A percentile compares a stretch with the other conserved stretches of the same genome.
Evolutionary conservation across 768 basidiomycete species (phyloP).

Genomic region (Pleurotus giganteus): DNA sequence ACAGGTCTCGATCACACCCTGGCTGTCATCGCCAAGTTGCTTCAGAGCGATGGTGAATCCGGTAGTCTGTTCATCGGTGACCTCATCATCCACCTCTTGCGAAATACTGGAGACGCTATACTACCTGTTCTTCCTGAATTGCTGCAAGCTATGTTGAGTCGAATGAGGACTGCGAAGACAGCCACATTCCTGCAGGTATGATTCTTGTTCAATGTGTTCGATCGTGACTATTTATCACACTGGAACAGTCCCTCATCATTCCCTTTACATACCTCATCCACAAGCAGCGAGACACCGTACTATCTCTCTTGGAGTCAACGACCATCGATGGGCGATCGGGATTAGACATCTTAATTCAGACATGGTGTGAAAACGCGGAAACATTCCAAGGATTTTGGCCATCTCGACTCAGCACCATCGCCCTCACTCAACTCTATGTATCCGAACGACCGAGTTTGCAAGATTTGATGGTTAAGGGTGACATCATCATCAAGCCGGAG

Average conservation of each 20-base stretch:
- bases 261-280: conserved; percentile 94
- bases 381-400: conserved; percentile 97
- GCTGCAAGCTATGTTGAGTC: conserved; percentile 75
- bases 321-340: conserved; percentile 58
- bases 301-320: conserved; percentile 73
- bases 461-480: conserved; percentile 80
- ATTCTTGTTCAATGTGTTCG: neutral
- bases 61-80: conserved; percentile 94
- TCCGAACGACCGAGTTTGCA: conserved; percentile 67
- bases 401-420: conserved; percentile 80
- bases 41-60: conserved; percentile 83
- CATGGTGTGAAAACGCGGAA: conserved; percentile 94
- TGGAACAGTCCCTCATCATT: conserved; percentile 72
- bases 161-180: conserved; percentile 84
- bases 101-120: conserved; percentile 77
- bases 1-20: conserved; percentile 77
- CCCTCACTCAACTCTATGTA: conserved; percentile 70
- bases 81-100: conserved; percentile 88
- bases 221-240: neutral
- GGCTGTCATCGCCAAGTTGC: conserved; percentile 70
- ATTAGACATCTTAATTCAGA: conserved; percentile 84
- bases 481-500: conserved; percentile 80
- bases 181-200: conserved; percentile 87
- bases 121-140: conserved; percentile 86
- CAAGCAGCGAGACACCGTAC: conserved; percentile 77